A percentile compares a stretch with the other conserved stretches of the same genome.
These are phyloP conservation scores for Magnusiomyces clavatus DNA, from an alignment of 1,139 yeast species.

Conservation along the genomic window DNA sequence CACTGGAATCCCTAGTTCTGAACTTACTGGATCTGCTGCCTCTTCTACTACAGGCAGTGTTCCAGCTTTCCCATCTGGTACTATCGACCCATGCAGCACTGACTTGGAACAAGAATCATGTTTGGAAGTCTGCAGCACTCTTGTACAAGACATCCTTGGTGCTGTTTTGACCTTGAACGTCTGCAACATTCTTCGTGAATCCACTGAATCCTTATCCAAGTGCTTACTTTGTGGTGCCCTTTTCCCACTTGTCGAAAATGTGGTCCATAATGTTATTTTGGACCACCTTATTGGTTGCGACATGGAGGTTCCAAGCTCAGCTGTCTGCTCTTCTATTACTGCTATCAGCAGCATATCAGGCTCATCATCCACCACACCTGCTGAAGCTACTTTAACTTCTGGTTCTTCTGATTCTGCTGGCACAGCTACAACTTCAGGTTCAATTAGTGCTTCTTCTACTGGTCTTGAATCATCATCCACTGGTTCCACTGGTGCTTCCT, in stretches of 20 bases:
- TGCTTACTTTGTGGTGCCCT: slow-evolving; percentile 51
- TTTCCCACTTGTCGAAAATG: slow-evolving; percentile 1
- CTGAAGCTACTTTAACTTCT: background rate
- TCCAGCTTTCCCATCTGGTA: background rate
- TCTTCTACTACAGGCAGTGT: background rate
- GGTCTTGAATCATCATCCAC: background rate
- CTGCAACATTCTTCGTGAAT: slow-evolving; percentile 6
- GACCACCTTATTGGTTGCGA: background rate
- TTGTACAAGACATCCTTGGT: too few species aligned
- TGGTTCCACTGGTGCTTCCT: background rate
- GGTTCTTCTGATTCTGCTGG: background rate
- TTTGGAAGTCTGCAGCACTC: too few species aligned
- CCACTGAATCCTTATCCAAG: slow-evolving; percentile 16
- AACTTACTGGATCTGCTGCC: background rate
- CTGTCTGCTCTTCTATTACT: background rate
- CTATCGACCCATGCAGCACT: too few species aligned
- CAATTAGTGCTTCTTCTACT: slow-evolving; percentile 1
- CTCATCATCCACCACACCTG: background rate
- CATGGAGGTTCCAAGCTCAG: background rate
- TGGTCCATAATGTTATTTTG: background rate
- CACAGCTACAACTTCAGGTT: background rate
- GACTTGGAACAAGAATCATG: too few species aligned
- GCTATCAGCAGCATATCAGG: background rate
- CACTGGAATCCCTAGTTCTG: background rate
- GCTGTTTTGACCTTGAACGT: background rate